Conservation (phyloP, 1,284 basidiomycete species). For the Sanghuangporus sanghuang region DNA sequence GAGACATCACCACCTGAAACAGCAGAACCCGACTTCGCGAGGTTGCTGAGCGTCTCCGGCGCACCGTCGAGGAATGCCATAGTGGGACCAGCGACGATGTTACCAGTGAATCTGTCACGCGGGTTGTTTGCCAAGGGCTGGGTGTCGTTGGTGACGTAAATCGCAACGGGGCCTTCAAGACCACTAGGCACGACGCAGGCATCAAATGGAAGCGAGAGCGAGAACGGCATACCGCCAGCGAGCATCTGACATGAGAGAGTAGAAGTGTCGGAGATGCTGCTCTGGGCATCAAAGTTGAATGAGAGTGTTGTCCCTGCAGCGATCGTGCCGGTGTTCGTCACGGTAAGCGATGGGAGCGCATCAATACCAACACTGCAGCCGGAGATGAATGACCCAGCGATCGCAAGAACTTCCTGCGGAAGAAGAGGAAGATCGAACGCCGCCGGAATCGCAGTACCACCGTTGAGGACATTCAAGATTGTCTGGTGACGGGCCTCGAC, state of each 20-base stretch:
- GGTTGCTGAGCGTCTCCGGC: slow-evolving; percentile 44
- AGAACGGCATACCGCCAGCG: slow-evolving; percentile 51
- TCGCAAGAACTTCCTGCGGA: slow-evolving; percentile 67
- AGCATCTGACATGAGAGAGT: slow-evolving; percentile 73
- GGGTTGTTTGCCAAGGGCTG: slow-evolving; percentile 64
- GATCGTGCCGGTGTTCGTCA: slow-evolving; percentile 60
- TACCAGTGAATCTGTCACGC: slow-evolving; percentile 50
- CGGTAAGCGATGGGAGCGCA: slow-evolving; percentile 54
- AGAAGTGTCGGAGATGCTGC: slow-evolving; percentile 42
- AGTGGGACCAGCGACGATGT: slow-evolving; percentile 68
- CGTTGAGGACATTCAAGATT: slow-evolving; percentile 64
- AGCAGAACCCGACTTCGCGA: slow-evolving; percentile 32
- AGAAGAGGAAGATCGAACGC: slow-evolving; percentile 69
- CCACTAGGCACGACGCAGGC: slow-evolving; percentile 57
- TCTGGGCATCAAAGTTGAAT: slow-evolving; percentile 55
- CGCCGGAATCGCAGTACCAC: slow-evolving; percentile 54
- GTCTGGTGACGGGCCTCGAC: slow-evolving; percentile 81
- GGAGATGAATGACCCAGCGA: slow-evolving; percentile 68
- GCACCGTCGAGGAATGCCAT: slow-evolving; percentile 61
- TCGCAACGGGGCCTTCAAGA: slow-evolving; percentile 66
- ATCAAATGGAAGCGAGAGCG: slow-evolving; percentile 54
- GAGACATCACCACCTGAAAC: slow-evolving; percentile 8
- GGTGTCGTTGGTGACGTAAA: slow-evolving; percentile 62
- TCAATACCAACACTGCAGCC: slow-evolving; percentile 64
- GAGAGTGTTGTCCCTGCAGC: slow-evolving; percentile 53